A percentile compares a stretch with the other conserved stretches of the same genome.
These are phyloP conservation scores for Funneliformis caledonium DNA, from an alignment of 371 early-diverging fungal species.

Conservation along the genomic window DNA sequence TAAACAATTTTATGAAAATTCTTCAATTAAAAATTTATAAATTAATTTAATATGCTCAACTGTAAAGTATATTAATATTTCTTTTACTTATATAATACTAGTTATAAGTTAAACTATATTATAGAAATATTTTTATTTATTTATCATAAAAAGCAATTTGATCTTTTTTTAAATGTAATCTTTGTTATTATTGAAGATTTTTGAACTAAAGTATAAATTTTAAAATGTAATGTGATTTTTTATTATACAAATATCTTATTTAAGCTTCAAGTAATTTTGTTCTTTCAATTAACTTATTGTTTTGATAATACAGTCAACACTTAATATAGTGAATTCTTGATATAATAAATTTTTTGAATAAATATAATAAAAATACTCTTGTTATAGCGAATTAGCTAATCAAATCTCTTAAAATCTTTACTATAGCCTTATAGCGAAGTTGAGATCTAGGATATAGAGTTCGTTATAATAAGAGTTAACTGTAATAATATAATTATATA, in stretches of 20 bases:
- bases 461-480: too few relatives aligned
- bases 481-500: conserved; percentile 4
- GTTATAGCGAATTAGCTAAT: too few relatives aligned
- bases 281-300: background rate
- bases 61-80: conserved; percentile 1
- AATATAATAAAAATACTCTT: too few relatives aligned
- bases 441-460: too few relatives aligned
- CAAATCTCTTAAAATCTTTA: too few relatives aligned
- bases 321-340: too few relatives aligned
- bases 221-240: background rate
- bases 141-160: background rate
- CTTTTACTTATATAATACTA: background rate
- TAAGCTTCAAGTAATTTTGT: background rate
- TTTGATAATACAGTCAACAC: background rate
- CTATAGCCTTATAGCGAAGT: too few relatives aligned
- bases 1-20: background rate
- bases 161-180: background rate
- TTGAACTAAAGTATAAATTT: background rate
- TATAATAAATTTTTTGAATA: too few relatives aligned
- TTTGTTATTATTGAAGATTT: background rate
- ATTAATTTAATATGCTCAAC: background rate
- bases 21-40: background rate
- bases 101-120: background rate
- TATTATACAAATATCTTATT: background rate
- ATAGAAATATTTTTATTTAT: background rate